These are phyloP conservation scores for Saprolegnia parasitica DNA, from an alignment of 352 stramenopile genomes.

Conservation along the genomic window DNA sequence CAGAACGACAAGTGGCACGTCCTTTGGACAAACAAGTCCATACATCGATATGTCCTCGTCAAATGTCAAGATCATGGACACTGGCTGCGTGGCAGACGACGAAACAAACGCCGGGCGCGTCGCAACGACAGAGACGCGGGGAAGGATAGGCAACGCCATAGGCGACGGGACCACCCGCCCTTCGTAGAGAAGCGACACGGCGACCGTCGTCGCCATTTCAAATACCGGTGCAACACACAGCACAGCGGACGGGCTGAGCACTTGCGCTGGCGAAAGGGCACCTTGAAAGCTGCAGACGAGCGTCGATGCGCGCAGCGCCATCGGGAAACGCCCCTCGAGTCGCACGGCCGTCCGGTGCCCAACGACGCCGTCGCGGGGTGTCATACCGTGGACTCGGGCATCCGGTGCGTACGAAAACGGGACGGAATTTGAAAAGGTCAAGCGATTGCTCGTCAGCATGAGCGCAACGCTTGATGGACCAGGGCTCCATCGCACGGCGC, in stretches of 20 bases:
- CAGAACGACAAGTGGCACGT: neutral
- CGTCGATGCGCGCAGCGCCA: neutral
- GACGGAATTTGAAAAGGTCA: constrained; percentile 20
- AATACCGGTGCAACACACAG: neutral
- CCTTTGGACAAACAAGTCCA: neutral
- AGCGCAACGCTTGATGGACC: neutral
- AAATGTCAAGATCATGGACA: neutral
- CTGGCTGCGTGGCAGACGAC: neutral
- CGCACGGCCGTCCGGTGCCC: neutral
- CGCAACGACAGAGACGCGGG: neutral
- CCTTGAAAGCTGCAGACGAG: constrained; percentile 12
- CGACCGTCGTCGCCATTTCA: neutral
- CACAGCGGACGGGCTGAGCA: constrained; percentile 7
- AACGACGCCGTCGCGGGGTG: neutral
- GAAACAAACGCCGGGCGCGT: no score
- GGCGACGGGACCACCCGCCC: neutral
- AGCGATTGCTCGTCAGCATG: constrained; percentile 11
- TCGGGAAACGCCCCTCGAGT: constrained; percentile 12
- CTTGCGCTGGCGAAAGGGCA: neutral
- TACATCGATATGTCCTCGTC: neutral
- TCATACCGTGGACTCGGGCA: neutral
- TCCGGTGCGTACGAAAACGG: constrained; percentile 11
- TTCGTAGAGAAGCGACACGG: neutral
- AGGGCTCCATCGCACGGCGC: neutral
- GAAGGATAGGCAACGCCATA: neutral